Base-by-base conservation (phyloP, 306 rosid species). In the Castanospermum australe region DNA sequence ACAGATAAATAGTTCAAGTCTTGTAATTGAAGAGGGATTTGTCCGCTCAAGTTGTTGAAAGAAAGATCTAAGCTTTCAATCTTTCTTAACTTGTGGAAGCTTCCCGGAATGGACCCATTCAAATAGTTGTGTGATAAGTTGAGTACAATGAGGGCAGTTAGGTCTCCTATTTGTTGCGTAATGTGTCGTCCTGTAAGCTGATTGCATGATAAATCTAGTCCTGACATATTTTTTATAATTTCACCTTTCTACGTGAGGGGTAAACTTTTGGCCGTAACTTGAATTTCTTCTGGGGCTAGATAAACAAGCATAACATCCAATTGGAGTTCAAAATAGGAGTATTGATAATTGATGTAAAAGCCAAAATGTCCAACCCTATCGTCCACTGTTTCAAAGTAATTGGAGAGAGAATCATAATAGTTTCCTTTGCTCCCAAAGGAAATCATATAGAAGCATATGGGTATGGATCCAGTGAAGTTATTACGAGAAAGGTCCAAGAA, bases 41-140 rank as follows among this genome's bases (percentile, higher is more conserved):
- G 2, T 12, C 56, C 68, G 42, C 55, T 56, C 24, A 73, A 73
- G n/a, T 21, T 54, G 11, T 56, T 73, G 36, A 35, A 39, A 2
- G 67, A 73, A 2, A 73, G 13, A 32, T 72, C 77, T 13, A 72
- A 18, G 12, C 78, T 73, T 14, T 73, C 78, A 0, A 73, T 4
- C 0, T 47, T 0, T 14, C 1, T 38, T 1, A 73, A 5, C 0
- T 55, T 57, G 35, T 52, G 59, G 1, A 73, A 12, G 4, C 36
- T 73, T 2, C 4, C 6, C 0, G 78, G 56, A 21, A 56, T 39
- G 0, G 8, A 10, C 1, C 78, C 68, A 0, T 0, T 14, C 10
- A 73, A 25, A 0, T 15, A 12, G 21, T 79, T 79, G 32, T 47
- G 48, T 3, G 83, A 79, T 6, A 79, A 60, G 38, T 79, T 79